phyloP scores from a whole-genome alignment of 2,329 filamentous ascomycete species.

The Fusarium poae region DNA sequence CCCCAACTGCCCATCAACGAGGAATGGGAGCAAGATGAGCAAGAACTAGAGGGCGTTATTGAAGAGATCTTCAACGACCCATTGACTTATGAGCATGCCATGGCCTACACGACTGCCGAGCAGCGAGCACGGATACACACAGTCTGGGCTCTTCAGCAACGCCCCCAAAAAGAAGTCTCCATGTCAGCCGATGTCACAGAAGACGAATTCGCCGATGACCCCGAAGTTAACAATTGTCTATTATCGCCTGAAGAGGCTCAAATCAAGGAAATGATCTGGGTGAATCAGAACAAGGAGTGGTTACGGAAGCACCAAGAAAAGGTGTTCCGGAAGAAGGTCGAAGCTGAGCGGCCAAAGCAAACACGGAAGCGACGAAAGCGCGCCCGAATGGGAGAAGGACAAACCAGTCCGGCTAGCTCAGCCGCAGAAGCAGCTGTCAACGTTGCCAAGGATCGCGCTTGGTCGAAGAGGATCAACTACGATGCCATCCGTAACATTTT shows the following conservation, averaged over 20 bases:
- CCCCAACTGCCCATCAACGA: slow-evolving; percentile 69
- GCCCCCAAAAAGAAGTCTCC: slow-evolving; percentile 62
- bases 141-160: slow-evolving; percentile 63
- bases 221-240: slow-evolving; percentile 85
- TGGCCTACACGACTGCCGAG: slow-evolving; percentile 69
- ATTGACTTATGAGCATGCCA: slow-evolving; percentile 67
- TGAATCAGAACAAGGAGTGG: slow-evolving; percentile 95
- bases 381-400: slow-evolving; percentile 73
- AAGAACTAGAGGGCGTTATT: slow-evolving; percentile 77
- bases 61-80: slow-evolving; percentile 76
- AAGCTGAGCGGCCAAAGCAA: slow-evolving; percentile 68
- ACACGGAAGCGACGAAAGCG: slow-evolving; percentile 67
- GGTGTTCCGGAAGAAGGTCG: slow-evolving; percentile 78
- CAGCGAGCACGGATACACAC: slow-evolving; percentile 68
- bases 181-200: slow-evolving; percentile 77
- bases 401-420: slow-evolving; percentile 74
- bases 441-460: slow-evolving; percentile 75
- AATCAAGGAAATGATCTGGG: slow-evolving; percentile 93
- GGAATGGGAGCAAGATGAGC: slow-evolving; percentile 73
- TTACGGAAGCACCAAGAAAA: slow-evolving; percentile 88
- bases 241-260: slow-evolving; percentile 79
- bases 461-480: slow-evolving; percentile 83
- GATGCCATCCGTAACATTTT: slow-evolving; percentile 71
- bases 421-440: slow-evolving; percentile 77
- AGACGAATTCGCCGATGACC: slow-evolving; percentile 89